Evolutionary conservation across 1,284 basidiomycete species (phyloP).

Genomic region (Leucoagaricus sp.): DNA sequence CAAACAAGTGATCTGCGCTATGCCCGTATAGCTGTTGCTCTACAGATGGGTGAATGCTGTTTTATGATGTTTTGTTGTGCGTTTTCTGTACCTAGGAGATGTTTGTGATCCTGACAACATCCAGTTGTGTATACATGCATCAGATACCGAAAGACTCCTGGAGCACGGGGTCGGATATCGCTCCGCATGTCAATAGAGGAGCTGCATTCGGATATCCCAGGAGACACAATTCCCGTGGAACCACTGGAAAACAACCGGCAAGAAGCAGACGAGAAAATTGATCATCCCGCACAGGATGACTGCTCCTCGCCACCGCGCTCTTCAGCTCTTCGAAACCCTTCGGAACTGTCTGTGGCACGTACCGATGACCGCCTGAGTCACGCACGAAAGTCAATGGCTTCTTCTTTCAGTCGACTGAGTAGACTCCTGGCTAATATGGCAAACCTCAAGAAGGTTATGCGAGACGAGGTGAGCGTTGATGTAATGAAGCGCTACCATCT

Average conservation of each 20-base stretch:
- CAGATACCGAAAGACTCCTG: conserved; percentile 51
- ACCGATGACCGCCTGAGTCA: conserved; percentile 7
- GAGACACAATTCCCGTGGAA: neutral
- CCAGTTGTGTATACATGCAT: conserved; percentile 60
- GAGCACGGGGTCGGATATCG: conserved; percentile 58
- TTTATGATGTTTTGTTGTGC: conserved; percentile 64
- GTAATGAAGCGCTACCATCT: conserved; percentile 9
- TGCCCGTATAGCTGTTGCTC: conserved; percentile 48
- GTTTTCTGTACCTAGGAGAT: conserved; percentile 26
- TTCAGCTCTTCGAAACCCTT: neutral
- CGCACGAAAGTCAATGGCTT: conserved; percentile 19
- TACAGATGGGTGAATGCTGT: conserved; percentile 53
- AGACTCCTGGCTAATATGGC: conserved; percentile 55
- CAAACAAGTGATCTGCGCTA: conserved; percentile 35
- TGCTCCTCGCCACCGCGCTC: neutral
- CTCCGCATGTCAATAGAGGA: conserved; percentile 49
- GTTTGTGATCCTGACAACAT: neutral
- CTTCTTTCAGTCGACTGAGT: conserved; percentile 46
- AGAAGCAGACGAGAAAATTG: neutral
- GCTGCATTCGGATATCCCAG: conserved; percentile 25
- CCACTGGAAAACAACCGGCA: neutral
- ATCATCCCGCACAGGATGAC: neutral
- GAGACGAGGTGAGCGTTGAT: conserved; percentile 53
- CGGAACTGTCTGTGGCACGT: neutral
- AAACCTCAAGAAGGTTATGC: conserved; percentile 55